Base-by-base conservation (phyloP, 2,329 filamentous ascomycete genomes). In the Fonsecaea monophora region DNA sequence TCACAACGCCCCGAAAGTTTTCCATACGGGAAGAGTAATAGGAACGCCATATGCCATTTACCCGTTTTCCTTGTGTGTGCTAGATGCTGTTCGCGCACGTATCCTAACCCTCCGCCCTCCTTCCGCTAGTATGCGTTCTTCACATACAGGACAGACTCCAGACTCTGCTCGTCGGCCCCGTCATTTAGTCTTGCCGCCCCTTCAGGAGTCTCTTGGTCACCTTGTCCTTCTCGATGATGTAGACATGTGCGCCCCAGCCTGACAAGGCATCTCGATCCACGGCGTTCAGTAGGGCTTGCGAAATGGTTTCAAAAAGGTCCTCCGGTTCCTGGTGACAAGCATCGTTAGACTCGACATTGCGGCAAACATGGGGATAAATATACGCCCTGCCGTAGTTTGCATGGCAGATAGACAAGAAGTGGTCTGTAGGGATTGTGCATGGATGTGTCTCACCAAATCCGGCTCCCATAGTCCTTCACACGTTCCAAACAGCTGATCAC, bases 221-320 rank as follows among this genome's bases (percentile, higher is more conserved):
- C 91, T 98, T 98, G 84, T 97, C 94, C 87, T 99, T 99, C 86
- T 98, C 95, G 80, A 99, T 96, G 77, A 99, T 96, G 84, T 98
- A 99, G 74, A 99, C 95, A 78, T 99, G 93, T 45, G 95, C 95
- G 78, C 95, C 95, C 95, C 95, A 98, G 72, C 95, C 95, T 42
- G 94, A 97, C 71, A 99, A 85, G 61, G 95, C 95, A 81, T 99
- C 95, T 82, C 95, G 88, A 81, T 99, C 95, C 66, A 98, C 92
- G 67, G 95, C 95, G 81, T 96, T 98, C 74, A 99, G 86, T 68
- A 99, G 86, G 60, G 94, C 89, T 83, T 99, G 95, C 56, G 95
- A 98, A 78, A 98, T 92, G 70, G 95, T 99, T 84, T 99, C 95
- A 82, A 99, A 99, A 60, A 99, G 89, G 75, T 96, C 94, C 73